Evolutionary conservation across 306 rosid species (phyloP).

Genomic region (Quercus glauca): DNA sequence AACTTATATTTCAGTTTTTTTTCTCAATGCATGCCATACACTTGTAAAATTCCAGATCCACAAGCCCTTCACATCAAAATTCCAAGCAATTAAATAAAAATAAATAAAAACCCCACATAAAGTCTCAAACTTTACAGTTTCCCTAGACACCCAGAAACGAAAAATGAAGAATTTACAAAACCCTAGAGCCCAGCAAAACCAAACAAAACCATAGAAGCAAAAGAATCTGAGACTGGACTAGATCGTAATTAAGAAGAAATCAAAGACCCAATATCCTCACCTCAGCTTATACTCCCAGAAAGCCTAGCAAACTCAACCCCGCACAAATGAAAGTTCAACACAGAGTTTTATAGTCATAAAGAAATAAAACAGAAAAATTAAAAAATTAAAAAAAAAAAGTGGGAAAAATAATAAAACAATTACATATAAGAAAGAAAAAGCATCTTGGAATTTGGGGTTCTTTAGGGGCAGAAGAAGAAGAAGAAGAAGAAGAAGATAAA

Average conservation of each 20-base stretch:
- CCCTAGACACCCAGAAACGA: constrained; percentile 25
- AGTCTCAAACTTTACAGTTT: constrained; percentile 10
- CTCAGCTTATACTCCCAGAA: constrained; percentile 30
- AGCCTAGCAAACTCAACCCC: constrained; percentile 34
- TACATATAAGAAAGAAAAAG: constrained; percentile 7
- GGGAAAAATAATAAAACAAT: constrained; percentile 20
- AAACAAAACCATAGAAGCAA: neutral
- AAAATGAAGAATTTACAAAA: constrained; percentile 19
- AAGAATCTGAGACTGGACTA: constrained; percentile 16
- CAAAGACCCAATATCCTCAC: constrained; percentile 24
- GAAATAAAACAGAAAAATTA: constrained; percentile 5
- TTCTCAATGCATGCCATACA: constrained; percentile 6
- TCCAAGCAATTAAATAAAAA: constrained; percentile 11
- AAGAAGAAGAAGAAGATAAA: too few species aligned
- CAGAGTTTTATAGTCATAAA: constrained; percentile 29
- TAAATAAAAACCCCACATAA: constrained; percentile 24
- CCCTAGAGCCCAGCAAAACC: constrained; percentile 19
- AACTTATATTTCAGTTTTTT: neutral
- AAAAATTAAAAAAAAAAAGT: neutral
- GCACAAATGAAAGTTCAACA: constrained; percentile 25
- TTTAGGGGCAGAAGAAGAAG: too few species aligned
- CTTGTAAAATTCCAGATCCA: constrained; percentile 28
- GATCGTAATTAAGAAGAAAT: constrained; percentile 30
- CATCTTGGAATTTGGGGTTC: neutral
- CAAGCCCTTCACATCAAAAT: constrained; percentile 14